Evolutionary conservation across 768 basidiomycete genomes (phyloP), one percentile per base, ranked within the genome.

Genomic region (Psilocybe cyanescens): DNA sequence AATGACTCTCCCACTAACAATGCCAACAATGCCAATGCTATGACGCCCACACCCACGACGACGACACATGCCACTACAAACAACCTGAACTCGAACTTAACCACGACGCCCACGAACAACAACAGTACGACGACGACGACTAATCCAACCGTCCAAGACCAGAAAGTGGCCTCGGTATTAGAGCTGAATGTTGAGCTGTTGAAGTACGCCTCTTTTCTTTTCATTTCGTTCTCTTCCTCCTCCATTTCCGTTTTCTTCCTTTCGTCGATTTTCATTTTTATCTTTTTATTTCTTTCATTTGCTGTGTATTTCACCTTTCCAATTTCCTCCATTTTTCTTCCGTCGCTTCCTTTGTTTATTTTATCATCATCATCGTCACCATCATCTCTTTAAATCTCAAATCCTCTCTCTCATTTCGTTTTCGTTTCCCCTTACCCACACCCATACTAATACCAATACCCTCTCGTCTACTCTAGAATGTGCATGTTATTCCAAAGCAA

Each of bases 131-230:
- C 53, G 37, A 59, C 55, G 49, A 58, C 53, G 8, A 74, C 73
- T 58, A 70, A 74, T 35, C 60, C 70, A 12, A 67, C 64, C 48
- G 63, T 72, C 14, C 72, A 75, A 37, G 78, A 82, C 61, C 70
- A 83, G 33, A 91, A 88, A 74, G 87, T 87, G 39, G 76, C 79
- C 39, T 74, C 82, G 8, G 80, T 92, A 47, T 72, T 93, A 46
- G 86, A 90, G 58, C 75, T 92, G 35, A 92, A 92, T 64, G 74
- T 80, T 0, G 90, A 92, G 62, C 74, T 93, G 44, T 72, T 92
- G 60, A 88, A 83, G 91, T 92, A 58, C 39, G 82, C 67, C 72
- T 33, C 12, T 30, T 16, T 57, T 62, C 31, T 47, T 48, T n/a
- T 24, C 24, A 2, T 24, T 24, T 24, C 24, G 24, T 24, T 24